Base-by-base conservation (phyloP, 495 filamentous ascomycete genomes). In the Xylaria sp. region DNA sequence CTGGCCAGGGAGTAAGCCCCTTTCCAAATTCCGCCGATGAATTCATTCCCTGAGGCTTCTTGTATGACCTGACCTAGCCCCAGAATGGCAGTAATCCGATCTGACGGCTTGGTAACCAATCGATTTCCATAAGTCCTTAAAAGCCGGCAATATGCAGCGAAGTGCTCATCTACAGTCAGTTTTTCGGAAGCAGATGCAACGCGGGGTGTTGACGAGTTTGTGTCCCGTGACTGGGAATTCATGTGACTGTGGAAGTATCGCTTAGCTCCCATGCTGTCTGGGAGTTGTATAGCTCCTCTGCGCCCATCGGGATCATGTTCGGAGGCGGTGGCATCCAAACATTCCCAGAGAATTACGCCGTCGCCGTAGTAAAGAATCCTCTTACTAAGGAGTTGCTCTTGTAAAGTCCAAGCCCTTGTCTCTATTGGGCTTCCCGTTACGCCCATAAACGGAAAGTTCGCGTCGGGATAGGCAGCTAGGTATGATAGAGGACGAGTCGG, bases 341-440 rank as follows among this genome's bases (percentile, higher is more conserved):
- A 52, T 52, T 52, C 48, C 48, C 48, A 52, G 0, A 52, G 48
- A 26, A 52, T 8, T 52, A 52, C n/a, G 9, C 48, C 48, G 21
- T 52, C 26, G 48, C 48, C 48, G 48, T 52, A 52, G 48, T 52
- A 52, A 52, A 52, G 48, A 26, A 52, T 21, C 26, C 48, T 52
- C 48, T 26, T 52, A 12, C 48, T 52, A 3, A 52, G 48, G 3
- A 52, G 11, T 26, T 52, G 48, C 11, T 52, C 21, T 9, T 52
- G 48, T 3, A 52, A 1, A 7, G 48, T 52, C 48, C 48, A 52
- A 4, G 48, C 48, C 26, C 48, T 26, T 24, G 48, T 12, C 6
- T 52, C 48, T 7, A 52, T 52, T 11, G 48, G 48, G 8, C 48
- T 52, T 52, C 48, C 48, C 48, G 26, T 52, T 9, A 52, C 21